Evolutionary conservation across 352 stramenopile genomes (phyloP), one percentile per base, ranked within the genome.

Genomic region (Aphanomyces invadans): DNA sequence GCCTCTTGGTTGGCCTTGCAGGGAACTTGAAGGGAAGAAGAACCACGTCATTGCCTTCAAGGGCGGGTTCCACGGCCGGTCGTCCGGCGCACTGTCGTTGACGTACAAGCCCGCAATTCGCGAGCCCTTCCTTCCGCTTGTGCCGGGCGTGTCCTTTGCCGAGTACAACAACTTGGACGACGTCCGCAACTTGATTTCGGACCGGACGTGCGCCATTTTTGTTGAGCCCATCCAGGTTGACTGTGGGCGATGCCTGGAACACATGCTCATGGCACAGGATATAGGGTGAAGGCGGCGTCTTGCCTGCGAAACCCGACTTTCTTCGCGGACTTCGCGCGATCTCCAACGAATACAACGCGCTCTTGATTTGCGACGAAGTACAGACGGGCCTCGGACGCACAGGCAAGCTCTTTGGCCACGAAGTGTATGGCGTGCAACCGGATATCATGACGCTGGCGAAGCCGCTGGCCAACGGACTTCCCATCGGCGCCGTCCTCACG

Each of bases 381-480:
- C 89, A 97, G 76, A 86, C 86, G 15, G 89, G 89, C 11, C 90
- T 97, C 72, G 88, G 88, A 59, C 92, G 96, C 38, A 98, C 89
- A 33, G 96, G 96, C 61, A 96, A 83, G 67, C 70, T 98, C 7
- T 99, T 97, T 81, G 94, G 89, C 54, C 95, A 98, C 73, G 78
- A 98, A 77, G 81, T 98, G 68, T 86, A 98, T 25, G 87, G 83
- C 65, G 77, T 98, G 31, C 84, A 89, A 33, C 95, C 96, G 0
- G 95, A 99, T 78, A 88, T 98, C 26, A 97, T 99, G 78, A 98
- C 93, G 64, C 92, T 94, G 33, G 96, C 96, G n/a, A 99, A 99
- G 78, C 95, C 95, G 2, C 82, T 99, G 23, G 96, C 95, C 19
- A 93, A 91, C 45, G 96, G 96, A 33, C 81, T 99, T 39, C 96